Evolutionary conservation across 2,329 filamentous ascomycete genomes (phyloP), one percentile per base, ranked within the genome.

Genomic region (Penicillium polonicum): DNA sequence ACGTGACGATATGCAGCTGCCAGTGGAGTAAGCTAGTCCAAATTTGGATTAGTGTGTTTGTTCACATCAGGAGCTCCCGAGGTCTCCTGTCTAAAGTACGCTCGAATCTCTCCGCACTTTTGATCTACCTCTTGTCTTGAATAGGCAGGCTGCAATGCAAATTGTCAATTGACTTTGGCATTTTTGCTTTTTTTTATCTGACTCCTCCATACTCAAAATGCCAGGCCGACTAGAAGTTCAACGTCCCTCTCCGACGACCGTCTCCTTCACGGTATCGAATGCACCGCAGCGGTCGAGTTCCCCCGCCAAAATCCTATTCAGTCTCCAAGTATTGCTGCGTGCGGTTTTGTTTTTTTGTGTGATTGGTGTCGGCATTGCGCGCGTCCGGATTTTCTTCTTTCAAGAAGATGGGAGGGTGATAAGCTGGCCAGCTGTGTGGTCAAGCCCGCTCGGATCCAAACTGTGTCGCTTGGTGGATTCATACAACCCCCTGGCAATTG

Each of bases 211-310:
- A 21, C 38, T 41, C 59, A 71, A 64, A 50, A 90, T 91, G 88
- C 81, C 89, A 63, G 83, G 83, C 42, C 84, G 69, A 57, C 72
- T 78, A 31, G 70, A 67, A 43, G 60, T 72, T 43, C 69, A 72
- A 52, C 74, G 74, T 60, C 89, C 90, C 49, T 92, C 94, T 25
- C 88, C 91, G 46, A 95, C 92, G 3, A 96, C 94, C n/a, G 87
- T 90, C 72, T 89, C 90, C 65, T 97, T 93, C 81, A 95, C 89
- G 31, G 90, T 97, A 55, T 94, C 92, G 36, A 97, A 92, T 57
- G 85, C 86, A 44, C 85, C 89, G 13, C 70, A 74, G 13, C 76
- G 75, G 36, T 73, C 72, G 10, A 82, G 78, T 17, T 68, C 82
- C 33, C 68, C 79, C 15, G 76, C 81, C 13, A 78, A 74, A 56